phyloP scores from a whole-genome alignment of 495 filamentous ascomycete genomes.

The Aspergillus funiculosus region DNA sequence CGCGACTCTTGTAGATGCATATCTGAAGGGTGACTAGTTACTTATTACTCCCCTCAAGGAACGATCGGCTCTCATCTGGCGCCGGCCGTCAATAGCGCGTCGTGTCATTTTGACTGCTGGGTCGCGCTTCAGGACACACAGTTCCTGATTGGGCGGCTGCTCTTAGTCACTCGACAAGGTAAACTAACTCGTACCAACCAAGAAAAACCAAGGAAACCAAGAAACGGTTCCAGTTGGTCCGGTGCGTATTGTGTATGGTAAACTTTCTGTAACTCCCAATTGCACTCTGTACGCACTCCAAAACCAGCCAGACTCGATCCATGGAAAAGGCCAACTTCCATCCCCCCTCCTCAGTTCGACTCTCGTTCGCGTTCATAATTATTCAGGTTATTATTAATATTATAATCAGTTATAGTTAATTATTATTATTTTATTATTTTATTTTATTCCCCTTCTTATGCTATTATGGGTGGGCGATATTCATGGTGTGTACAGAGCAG shows the following conservation, averaged over 20 bases:
- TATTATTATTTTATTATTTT: background rate
- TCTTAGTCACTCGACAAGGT: slow-evolving; percentile 8
- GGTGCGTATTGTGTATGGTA: background rate
- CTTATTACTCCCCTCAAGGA: background rate
- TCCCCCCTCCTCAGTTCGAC: background rate
- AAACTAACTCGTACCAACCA: no score
- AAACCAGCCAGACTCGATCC: slow-evolving; percentile 15
- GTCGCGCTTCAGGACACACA: slow-evolving; percentile 7
- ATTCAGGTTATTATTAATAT: no score
- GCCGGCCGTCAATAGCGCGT: slow-evolving; percentile 12
- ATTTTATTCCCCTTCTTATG: no score
- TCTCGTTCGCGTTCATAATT: no score
- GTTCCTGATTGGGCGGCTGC: background rate
- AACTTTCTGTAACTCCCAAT: slow-evolving; percentile 6
- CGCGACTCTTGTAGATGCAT: no score
- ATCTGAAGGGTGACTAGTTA: background rate
- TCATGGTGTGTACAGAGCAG: no score
- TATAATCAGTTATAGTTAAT: no score
- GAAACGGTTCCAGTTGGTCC: background rate
- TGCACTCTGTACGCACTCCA: no score
- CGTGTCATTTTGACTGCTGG: slow-evolving; percentile 16
- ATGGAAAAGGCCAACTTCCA: slow-evolving; percentile 11
- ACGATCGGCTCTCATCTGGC: slow-evolving; percentile 5
- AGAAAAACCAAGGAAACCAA: no score
- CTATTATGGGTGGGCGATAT: no score